phyloP scores from a whole-genome alignment of 352 stramenopile genomes.

The Bremia lactucae region DNA sequence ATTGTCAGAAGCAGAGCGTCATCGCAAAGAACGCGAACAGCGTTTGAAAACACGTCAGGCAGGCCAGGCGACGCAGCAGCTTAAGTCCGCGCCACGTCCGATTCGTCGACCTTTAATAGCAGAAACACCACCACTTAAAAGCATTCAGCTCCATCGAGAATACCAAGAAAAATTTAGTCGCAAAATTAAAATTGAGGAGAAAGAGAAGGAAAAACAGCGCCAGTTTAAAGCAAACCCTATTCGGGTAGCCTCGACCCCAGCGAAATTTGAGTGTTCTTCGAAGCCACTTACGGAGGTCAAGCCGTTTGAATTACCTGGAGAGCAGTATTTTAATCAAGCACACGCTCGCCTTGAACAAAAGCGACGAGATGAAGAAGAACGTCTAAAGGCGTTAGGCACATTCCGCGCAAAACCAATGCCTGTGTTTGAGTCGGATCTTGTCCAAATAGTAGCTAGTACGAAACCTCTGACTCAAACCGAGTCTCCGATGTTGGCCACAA shows the following conservation, averaged over 20 bases:
- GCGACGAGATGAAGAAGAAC: constrained; percentile 48
- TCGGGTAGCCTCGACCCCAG: constrained; percentile 38
- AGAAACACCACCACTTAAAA: constrained; percentile 63
- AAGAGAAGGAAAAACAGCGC: constrained; percentile 38
- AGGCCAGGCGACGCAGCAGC: constrained; percentile 3
- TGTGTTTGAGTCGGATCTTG: constrained; percentile 22
- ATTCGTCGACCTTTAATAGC: constrained; percentile 38
- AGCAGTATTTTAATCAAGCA: constrained; percentile 46
- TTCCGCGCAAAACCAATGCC: constrained; percentile 71
- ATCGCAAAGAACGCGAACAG: constrained; percentile 31
- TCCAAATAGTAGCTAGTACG: constrained; percentile 22
- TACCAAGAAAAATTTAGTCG: constrained; percentile 67
- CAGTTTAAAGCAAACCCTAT: constrained; percentile 72
- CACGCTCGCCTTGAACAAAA: constrained; percentile 46
- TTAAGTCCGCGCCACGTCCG: constrained; percentile 4
- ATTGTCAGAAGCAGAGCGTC: constrained; percentile 27
- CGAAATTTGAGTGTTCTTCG: constrained; percentile 54
- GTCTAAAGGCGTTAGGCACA: constrained; percentile 21
- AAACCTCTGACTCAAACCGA: constrained; percentile 34
- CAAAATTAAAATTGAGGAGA: constrained; percentile 42
- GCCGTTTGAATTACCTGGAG: constrained; percentile 48
- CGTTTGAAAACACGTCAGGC: constrained; percentile 22
- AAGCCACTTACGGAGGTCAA: constrained; percentile 60
- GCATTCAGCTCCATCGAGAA: constrained; percentile 53
- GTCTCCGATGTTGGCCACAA: constrained; percentile 48